Evolutionary conservation across 2,329 filamentous ascomycete genomes (phyloP), one percentile per base, ranked within the genome.

Genomic region (Zymoseptoria pseudotritici): DNA sequence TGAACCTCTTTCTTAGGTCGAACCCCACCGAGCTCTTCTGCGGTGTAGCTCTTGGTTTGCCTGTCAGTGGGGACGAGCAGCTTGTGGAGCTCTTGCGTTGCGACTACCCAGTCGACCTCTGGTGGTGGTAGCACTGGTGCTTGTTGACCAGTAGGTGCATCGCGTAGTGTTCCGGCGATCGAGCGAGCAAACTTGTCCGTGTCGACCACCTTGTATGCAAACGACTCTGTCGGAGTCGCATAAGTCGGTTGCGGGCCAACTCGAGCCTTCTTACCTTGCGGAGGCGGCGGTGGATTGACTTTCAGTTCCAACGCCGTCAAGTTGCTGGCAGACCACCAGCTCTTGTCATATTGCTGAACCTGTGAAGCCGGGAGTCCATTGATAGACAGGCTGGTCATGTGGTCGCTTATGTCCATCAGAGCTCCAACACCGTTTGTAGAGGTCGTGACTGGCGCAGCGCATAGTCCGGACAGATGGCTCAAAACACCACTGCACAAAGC

Each of bases 401-500:
- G 60, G 20, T 62, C 54, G 36, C 68, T 69, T 21, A 70, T 54
- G 19, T 59, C 60, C 58, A 64, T 61, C 5, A 66, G 55, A 42
- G 56, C 54, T 8, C 59, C 60, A 6, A 60, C 42, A 26, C 31
- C 63, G 24, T 58, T 50, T 11, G 57, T 56, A 24, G 57, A 13
- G 13, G 55, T n/a, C 5, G 55, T 53, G 31, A 62, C 55, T 42
- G 61, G 64, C 56, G 55, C 58, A 20, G 59, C 65, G 61, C 85
- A 86, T 49, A 99, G 81, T 5, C 93, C 94, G 66, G 89, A 90
- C 19, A 99, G 73, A 74, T 99, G 94, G 72, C 92, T 96, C 60
- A 97, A 77, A 2, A 97, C 87, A 52, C 94, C 94, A 36, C 91
- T 96, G 56, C 84, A 88, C 54, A 99, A 77, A 8, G 94, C 94